A percentile compares a stretch with the other conserved stretches of the same genome.
Conservation (phyloP, 495 filamentous ascomycete species). For the Xylaria grammica region DNA sequence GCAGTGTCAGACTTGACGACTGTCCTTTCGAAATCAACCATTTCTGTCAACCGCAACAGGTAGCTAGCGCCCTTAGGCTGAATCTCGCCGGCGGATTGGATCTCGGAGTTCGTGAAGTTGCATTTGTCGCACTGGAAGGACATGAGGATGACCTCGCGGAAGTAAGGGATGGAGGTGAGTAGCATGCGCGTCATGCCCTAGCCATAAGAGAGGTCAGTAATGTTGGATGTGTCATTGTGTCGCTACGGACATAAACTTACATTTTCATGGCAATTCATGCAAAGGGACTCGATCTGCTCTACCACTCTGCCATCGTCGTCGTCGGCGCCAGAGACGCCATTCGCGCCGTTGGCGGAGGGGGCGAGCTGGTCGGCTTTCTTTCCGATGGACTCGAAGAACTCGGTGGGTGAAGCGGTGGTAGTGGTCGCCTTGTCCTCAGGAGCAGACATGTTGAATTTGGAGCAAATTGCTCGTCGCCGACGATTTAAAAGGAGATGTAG, state of each 20-base stretch:
- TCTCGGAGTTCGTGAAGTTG: slow-evolving; percentile 84
- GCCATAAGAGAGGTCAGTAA: neutral
- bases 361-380: slow-evolving; percentile 57
- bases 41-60: slow-evolving; percentile 70
- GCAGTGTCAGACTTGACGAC: slow-evolving; percentile 91
- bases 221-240: neutral
- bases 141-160: slow-evolving; percentile 95
- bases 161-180: slow-evolving; percentile 90
- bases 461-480: neutral
- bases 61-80: slow-evolving; percentile 87
- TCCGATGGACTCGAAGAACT: slow-evolving; percentile 61
- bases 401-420: slow-evolving; percentile 30
- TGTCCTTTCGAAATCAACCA: slow-evolving; percentile 78
- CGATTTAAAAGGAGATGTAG: no score
- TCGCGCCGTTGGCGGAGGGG: slow-evolving; percentile 38
- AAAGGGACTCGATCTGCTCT: slow-evolving; percentile 62
- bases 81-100: slow-evolving; percentile 87
- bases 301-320: slow-evolving; percentile 61
- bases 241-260: slow-evolving; percentile 50
- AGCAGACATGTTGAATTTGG: slow-evolving; percentile 16
- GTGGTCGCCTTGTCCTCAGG: slow-evolving; percentile 21
- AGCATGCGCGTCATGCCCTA: slow-evolving; percentile 86
- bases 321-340: slow-evolving; percentile 33
- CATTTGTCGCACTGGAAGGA: slow-evolving; percentile 93
- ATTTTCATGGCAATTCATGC: slow-evolving; percentile 73